Conservation (phyloP, 2,329 filamentous ascomycete genomes). For the Cordyceps javanica region DNA sequence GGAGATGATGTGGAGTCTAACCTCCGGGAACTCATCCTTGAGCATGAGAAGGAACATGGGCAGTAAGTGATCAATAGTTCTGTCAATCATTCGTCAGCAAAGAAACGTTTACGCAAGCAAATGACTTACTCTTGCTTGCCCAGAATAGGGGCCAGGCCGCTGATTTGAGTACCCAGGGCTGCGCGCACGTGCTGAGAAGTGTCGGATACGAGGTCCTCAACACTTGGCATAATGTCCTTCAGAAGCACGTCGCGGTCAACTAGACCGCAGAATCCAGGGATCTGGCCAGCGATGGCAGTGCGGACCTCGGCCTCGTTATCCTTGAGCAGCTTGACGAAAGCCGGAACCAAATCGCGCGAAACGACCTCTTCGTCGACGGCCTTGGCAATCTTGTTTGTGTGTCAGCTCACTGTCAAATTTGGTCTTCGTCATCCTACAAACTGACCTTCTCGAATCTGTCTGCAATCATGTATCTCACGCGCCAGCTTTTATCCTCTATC, state of each 20-base stretch:
- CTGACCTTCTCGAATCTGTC: conserved; percentile 93
- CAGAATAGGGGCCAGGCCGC: conserved; percentile 89
- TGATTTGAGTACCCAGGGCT: conserved; percentile 92
- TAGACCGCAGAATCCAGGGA: conserved; percentile 90
- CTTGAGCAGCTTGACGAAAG: conserved; percentile 96
- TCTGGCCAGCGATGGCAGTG: conserved; percentile 94
- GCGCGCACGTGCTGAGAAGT: conserved; percentile 95
- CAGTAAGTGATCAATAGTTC: conserved; percentile 90
- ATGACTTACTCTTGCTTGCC: conserved; percentile 86
- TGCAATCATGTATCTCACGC: conserved; percentile 98
- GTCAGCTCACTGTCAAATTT: not conserved
- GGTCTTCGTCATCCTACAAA: not conserved
- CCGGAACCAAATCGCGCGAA: conserved; percentile 85
- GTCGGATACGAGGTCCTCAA: conserved; percentile 94
- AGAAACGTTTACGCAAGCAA: not conserved
- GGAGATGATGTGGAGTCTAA: conserved; percentile 98
- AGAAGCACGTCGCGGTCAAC: conserved; percentile 83
- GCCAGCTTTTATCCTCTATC: conserved; percentile 99
- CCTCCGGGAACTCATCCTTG: conserved; percentile 98
- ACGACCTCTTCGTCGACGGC: conserved; percentile 97
- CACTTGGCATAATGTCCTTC: conserved; percentile 91
- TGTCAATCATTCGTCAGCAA: conserved; percentile 31
- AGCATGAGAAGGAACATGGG: conserved; percentile 99
- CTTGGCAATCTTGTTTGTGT: conserved; percentile 72
- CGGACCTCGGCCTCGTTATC: conserved; percentile 97